Evolutionary conservation across 2,329 filamentous ascomycete genomes (phyloP).

Genomic region (Penicillium freii): DNA sequence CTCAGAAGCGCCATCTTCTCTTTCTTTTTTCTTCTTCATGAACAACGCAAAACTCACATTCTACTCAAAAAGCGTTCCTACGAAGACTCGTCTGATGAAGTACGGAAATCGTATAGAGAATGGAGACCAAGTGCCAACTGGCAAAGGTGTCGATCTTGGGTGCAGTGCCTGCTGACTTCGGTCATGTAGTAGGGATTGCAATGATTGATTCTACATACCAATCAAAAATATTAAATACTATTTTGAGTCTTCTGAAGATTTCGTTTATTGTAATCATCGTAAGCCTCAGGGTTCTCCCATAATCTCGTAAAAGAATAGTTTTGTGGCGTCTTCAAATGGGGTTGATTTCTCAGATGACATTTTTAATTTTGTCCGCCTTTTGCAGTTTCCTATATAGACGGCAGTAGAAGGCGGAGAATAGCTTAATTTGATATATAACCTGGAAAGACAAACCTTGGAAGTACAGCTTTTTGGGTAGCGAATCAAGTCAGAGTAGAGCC

Average conservation of each 20-base stretch:
- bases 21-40: constrained; percentile 45
- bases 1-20: constrained; percentile 21
- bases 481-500: not conserved
- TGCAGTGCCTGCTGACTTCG: constrained; percentile 53
- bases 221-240: constrained; percentile 2
- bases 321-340: no score
- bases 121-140: constrained; percentile 48
- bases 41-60: constrained; percentile 59
- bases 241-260: not conserved
- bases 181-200: constrained; percentile 55
- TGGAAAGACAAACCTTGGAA: no score
- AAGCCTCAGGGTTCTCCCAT: not conserved
- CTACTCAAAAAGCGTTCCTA: constrained; percentile 58
- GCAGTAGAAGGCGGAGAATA: no score
- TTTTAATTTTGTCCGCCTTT: no score
- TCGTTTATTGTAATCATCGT: not conserved
- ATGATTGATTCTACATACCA: constrained; percentile 56
- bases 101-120: constrained; percentile 59
- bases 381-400: no score
- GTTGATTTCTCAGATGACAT: no score
- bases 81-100: constrained; percentile 56
- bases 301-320: no score
- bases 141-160: constrained; percentile 54
- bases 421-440: no score
- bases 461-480: not conserved